These are phyloP conservation scores for Pleoardoris graminearum DNA, from an alignment of 2,329 filamentous ascomycete genomes.

Conservation along the genomic window DNA sequence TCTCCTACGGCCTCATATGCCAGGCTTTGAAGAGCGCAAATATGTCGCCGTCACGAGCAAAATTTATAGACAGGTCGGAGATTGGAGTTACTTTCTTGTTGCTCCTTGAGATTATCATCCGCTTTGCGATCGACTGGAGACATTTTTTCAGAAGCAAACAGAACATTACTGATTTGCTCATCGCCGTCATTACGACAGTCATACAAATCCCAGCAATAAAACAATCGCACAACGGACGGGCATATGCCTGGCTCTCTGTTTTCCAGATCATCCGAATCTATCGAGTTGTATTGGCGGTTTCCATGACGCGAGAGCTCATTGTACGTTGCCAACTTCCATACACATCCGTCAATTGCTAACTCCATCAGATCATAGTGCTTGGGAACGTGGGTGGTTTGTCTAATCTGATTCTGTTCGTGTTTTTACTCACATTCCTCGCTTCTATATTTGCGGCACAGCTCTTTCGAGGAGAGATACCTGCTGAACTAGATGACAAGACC, in stretches of 20 bases:
- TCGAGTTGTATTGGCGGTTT: slow-evolving; percentile 84
- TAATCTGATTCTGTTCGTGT: slow-evolving; percentile 95
- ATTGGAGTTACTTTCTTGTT: slow-evolving; percentile 76
- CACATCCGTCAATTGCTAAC: slow-evolving; percentile 21
- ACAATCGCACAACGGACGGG: slow-evolving; percentile 60
- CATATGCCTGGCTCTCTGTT: slow-evolving; percentile 85
- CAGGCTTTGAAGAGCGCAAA: slow-evolving; percentile 75
- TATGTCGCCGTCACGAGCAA: slow-evolving; percentile 66
- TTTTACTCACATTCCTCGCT: slow-evolving; percentile 90
- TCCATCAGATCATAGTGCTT: slow-evolving; percentile 67
- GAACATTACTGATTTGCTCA: slow-evolving; percentile 78
- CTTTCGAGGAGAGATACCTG: slow-evolving; percentile 82
- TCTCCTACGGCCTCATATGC: slow-evolving; percentile 76
- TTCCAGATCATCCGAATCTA: slow-evolving; percentile 95
- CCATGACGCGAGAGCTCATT: slow-evolving; percentile 85
- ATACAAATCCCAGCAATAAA: slow-evolving; percentile 85
- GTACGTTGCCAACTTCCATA: slow-evolving; percentile 46
- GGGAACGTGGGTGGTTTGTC: slow-evolving; percentile 90
- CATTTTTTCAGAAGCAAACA: slow-evolving; percentile 72
- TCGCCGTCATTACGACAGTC: slow-evolving; percentile 79
- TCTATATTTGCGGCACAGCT: slow-evolving; percentile 93
- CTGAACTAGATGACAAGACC: slow-evolving; percentile 60
- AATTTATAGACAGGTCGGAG: slow-evolving; percentile 73
- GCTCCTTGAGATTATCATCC: slow-evolving; percentile 78
- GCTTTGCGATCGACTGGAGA: slow-evolving; percentile 79